These are phyloP conservation scores for Obelidium mucronatum DNA, from an alignment of 192 early-diverging fungal species.

Conservation along the genomic window DNA sequence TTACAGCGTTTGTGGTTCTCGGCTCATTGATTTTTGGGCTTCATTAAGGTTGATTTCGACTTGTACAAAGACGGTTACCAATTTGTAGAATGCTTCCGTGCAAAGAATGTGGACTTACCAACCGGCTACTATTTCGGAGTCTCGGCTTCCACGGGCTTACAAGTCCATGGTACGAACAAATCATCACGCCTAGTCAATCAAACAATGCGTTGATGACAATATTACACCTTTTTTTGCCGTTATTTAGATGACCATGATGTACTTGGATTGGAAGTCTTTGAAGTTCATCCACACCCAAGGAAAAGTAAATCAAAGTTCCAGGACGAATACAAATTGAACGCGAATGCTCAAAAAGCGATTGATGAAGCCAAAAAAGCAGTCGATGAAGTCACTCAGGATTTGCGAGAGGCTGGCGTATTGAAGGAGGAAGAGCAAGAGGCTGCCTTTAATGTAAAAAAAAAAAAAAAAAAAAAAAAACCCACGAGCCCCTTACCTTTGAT, in stretches of 20 bases:
- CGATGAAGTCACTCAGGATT: slow-evolving; percentile 31
- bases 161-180: no score
- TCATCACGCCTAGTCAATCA: no score
- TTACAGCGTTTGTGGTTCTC: no score
- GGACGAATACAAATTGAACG: slow-evolving; percentile 42
- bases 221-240: no score
- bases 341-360: slow-evolving; percentile 35
- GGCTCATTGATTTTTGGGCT: no score
- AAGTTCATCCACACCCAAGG: slow-evolving; percentile 68
- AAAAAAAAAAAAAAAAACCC: no score
- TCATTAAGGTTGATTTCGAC: slow-evolving; percentile 67
- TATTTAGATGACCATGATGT: slow-evolving; percentile 81
- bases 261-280: slow-evolving; percentile 68
- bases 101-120: slow-evolving; percentile 62
- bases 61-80: slow-evolving; percentile 55
- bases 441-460: slow-evolving; percentile 40
- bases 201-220: no score
- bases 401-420: slow-evolving; percentile 2
- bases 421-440: slow-evolving; percentile 25
- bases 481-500: no score
- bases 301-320: slow-evolving; percentile 47
- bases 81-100: slow-evolving; percentile 65
- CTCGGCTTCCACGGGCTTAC: slow-evolving; percentile 50
- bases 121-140: slow-evolving; percentile 79
- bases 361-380: slow-evolving; percentile 44